phyloP scores from a whole-genome alignment of 2,329 filamentous ascomycete species.

The Talaromyces sp. region DNA sequence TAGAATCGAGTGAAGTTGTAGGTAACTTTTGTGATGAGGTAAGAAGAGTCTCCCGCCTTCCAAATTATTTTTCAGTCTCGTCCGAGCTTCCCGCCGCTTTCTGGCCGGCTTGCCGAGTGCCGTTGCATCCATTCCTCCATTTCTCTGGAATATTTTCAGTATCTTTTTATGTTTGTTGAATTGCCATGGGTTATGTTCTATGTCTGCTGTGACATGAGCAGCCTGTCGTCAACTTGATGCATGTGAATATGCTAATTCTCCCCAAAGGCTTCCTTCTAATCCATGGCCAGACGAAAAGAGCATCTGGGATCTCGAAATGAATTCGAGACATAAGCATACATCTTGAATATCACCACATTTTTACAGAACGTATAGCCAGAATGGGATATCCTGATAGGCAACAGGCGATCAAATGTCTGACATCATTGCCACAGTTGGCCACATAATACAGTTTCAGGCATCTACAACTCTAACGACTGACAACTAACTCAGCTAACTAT shows the following conservation, averaged over 20 bases:
- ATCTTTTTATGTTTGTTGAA: background rate
- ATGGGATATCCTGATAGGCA: too few species aligned
- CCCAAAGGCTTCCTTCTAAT: too few species aligned
- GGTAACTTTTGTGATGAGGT: background rate
- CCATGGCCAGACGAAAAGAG: too few species aligned
- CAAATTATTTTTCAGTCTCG: constrained; percentile 1
- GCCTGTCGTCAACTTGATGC: too few species aligned
- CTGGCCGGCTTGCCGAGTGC: background rate
- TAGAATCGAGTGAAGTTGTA: background rate
- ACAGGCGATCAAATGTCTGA: background rate
- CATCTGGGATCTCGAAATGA: too few species aligned
- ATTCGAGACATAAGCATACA: too few species aligned
- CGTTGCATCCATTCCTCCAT: background rate
- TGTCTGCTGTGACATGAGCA: too few species aligned
- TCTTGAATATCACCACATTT: too few species aligned
- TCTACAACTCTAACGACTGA: background rate
- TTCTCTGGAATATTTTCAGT: background rate
- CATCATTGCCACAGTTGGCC: constrained; percentile 1
- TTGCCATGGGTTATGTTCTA: too few species aligned
- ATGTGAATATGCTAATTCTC: too few species aligned
- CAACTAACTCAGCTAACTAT: background rate
- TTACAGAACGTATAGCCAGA: too few species aligned
- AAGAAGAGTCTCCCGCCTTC: background rate
- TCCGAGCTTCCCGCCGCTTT: background rate
- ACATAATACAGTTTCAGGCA: background rate